A percentile compares a stretch with the other conserved stretches of the same genome.
phyloP scores from a whole-genome alignment of 2,329 filamentous ascomycete species.

The Lasiodiplodia theobromae region DNA sequence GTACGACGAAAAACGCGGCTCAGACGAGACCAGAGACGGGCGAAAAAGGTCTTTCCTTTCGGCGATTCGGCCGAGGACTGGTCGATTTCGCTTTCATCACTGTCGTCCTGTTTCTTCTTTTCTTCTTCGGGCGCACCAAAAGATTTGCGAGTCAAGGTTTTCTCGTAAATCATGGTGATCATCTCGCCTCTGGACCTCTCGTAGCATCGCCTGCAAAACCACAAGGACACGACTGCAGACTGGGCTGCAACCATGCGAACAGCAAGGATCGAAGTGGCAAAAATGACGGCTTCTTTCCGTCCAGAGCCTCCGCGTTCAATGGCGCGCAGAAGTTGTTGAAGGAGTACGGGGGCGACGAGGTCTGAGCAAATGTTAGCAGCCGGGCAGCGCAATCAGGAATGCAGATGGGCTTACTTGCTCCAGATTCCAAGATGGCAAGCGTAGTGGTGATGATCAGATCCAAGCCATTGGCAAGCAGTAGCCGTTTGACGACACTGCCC shows the following conservation, averaged over 20 bases:
- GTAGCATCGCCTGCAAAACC: constrained; percentile 85
- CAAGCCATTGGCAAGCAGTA: constrained; percentile 78
- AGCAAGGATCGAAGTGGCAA: constrained; percentile 68
- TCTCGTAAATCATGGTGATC: constrained; percentile 85
- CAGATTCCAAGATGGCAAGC: constrained; percentile 70
- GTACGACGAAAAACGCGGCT: constrained; percentile 33
- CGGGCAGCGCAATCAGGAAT: not conserved
- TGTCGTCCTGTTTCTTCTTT: constrained; percentile 10
- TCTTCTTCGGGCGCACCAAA: constrained; percentile 43
- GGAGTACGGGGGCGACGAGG: constrained; percentile 67
- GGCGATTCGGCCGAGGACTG: not conserved
- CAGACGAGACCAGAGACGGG: constrained; percentile 14
- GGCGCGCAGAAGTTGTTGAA: constrained; percentile 74
- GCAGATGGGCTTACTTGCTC: constrained; percentile 52
- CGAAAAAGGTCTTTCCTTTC: not conserved
- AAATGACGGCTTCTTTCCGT: constrained; percentile 65
- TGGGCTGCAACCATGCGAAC: constrained; percentile 70
- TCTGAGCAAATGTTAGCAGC: constrained; percentile 30
- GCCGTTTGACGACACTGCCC: constrained; percentile 73
- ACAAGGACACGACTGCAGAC: constrained; percentile 72
- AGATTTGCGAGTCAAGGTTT: constrained; percentile 73
- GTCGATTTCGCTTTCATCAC: not conserved
- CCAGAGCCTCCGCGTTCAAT: constrained; percentile 64
- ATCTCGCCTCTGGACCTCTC: constrained; percentile 85
- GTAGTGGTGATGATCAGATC: constrained; percentile 74